Evolutionary conservation across 257 asterid genomes (phyloP), one percentile per base, ranked within the genome.

Genomic region (Salvia miltiorrhiza): DNA sequence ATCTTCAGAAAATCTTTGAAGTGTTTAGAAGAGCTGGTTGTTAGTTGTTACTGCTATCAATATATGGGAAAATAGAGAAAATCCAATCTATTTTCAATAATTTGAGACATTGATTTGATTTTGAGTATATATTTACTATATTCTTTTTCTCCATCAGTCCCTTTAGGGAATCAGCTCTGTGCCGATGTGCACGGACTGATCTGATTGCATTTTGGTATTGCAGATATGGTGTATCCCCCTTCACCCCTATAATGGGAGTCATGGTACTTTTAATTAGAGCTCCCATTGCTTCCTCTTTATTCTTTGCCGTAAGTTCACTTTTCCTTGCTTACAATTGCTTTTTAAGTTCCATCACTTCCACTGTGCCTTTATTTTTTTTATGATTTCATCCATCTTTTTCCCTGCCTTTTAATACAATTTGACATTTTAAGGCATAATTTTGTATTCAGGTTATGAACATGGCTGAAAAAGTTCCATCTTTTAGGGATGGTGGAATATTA

Each of bases 381-480:
- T 61, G 17, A 39, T 21, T 70, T 67, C 35, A 56, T 28, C 41
- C 32, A 26, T 37, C 45, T n/a, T n/a, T 20, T 63, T 14, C 43
- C 3, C 9, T 2, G 3, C 26, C 26, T 33, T 17, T 9, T 17
- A 59, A 35, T 20, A 71, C 21, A 24, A 21, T 68, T 20, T n/a
- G 44, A 53, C 56, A 12, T 21, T 20, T 23, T 56, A 33, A 24
- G 20, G 69, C 41, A 52, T 76, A 50, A 44, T 30, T 63, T 76
- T 56, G 14, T 19, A 40, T 78, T 78, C 89, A 94, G 99, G 59
- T 94, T 59, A 80, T 30, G 12, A 87, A 85, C 82, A 86, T 94
- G 99, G 93, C 81, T 26, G 97, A 86, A 68, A 82, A 84, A 32
- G 96, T 94, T 64, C 95, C 99, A 44, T 94, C 99, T 55, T 87